These are phyloP conservation scores for Russula earlei DNA, from an alignment of 768 basidiomycete species.

Conservation along the genomic window DNA sequence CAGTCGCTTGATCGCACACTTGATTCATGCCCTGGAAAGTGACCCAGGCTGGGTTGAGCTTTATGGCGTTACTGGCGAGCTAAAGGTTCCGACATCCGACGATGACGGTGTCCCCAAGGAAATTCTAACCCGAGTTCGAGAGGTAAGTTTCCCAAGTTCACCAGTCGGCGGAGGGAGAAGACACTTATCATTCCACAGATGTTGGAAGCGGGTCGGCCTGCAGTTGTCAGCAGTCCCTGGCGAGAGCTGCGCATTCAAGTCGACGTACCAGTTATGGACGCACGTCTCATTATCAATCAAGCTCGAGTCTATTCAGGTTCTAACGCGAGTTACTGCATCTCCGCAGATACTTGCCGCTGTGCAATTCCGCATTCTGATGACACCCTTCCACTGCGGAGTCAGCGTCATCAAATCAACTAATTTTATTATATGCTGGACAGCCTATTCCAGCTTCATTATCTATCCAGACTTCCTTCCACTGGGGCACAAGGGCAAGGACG, in stretches of 20 bases:
- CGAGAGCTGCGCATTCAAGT: conserved; percentile 74
- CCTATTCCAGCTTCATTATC: conserved; percentile 62
- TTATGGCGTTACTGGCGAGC: conserved; percentile 63
- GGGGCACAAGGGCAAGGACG: conserved; percentile 44
- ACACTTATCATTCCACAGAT: conserved; percentile 22
- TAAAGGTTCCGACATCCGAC: conserved; percentile 41
- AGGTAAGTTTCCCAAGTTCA: conserved; percentile 30
- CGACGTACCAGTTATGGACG: conserved; percentile 74
- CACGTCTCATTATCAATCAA: conserved; percentile 30
- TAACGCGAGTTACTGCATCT: neutral
- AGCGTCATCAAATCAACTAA: conserved; percentile 4
- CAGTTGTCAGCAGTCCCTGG: conserved; percentile 42
- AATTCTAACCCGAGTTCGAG: conserved; percentile 23
- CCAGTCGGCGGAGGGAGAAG: conserved; percentile 4
- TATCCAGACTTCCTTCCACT: conserved; percentile 68
- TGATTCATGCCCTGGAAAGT: conserved; percentile 51
- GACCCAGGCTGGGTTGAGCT: conserved; percentile 60
- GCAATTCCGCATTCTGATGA: conserved; percentile 38
- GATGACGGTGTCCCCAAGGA: conserved; percentile 26
- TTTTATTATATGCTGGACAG: conserved; percentile 72
- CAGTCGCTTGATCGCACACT: conserved; percentile 35
- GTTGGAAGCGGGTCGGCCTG: conserved; percentile 34
- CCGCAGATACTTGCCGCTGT: conserved; percentile 58
- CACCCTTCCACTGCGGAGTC: conserved; percentile 33
- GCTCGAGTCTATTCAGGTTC: conserved; percentile 4